Conservation (phyloP, 2,329 filamentous ascomycete species). For the Triangularia setosa region DNA sequence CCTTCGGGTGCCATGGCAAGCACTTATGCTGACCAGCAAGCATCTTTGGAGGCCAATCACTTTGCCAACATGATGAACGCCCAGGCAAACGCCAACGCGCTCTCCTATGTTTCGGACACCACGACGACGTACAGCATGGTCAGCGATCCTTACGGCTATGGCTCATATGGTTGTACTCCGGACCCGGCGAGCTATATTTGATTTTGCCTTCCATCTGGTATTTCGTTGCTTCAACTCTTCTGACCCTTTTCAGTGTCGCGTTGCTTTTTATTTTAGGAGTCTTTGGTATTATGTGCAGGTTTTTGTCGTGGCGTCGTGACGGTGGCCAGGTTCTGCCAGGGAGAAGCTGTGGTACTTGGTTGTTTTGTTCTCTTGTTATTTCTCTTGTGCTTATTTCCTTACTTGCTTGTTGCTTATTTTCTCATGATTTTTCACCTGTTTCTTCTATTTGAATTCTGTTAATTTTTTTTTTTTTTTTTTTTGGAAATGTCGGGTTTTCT, state of each 20-base stretch:
- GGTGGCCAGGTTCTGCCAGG: too few relatives aligned
- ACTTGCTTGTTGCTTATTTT: not conserved
- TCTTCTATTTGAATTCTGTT: not conserved
- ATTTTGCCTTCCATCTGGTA: too few relatives aligned
- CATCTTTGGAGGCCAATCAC: not conserved
- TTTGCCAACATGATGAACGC: slow-evolving; percentile 2
- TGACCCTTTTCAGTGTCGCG: too few relatives aligned
- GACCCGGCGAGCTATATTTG: not conserved
- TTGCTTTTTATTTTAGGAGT: too few relatives aligned
- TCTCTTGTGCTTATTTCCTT: not conserved
- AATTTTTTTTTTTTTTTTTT: too few relatives aligned
- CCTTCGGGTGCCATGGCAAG: not conserved
- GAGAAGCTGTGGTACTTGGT: not conserved
- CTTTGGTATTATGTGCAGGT: too few relatives aligned
- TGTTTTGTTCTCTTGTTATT: not conserved
- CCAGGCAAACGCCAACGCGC: not conserved
- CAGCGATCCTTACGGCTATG: not conserved
- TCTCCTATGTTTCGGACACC: not conserved
- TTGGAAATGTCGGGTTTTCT: too few relatives aligned
- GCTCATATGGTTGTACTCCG: not conserved
- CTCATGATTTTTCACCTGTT: too few relatives aligned
- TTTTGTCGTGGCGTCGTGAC: too few relatives aligned
- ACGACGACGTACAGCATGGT: not conserved
- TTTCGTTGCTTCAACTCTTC: too few relatives aligned
- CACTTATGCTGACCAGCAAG: not conserved